A percentile compares a stretch with the other conserved stretches of the same genome.
Evolutionary conservation across 768 basidiomycete genomes (phyloP).

Genomic region (Lanmaoa rubissima): DNA sequence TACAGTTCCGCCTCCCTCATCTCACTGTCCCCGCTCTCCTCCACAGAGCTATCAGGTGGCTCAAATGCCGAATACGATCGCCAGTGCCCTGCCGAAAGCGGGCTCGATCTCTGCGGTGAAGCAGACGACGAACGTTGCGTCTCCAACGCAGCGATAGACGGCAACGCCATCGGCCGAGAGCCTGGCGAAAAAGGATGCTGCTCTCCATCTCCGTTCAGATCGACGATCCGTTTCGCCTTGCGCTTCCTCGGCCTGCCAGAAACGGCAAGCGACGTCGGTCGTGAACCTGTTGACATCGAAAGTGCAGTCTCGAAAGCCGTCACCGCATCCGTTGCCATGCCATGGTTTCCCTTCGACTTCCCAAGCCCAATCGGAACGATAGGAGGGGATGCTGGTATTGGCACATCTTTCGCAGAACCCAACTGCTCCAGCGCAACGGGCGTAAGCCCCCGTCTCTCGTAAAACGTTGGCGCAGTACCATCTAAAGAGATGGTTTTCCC

Average conservation of each 20-base stretch:
- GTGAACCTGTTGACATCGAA: constrained; percentile 39
- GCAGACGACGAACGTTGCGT: constrained; percentile 10
- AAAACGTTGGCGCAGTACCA: constrained; percentile 64
- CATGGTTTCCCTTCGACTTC: constrained; percentile 12
- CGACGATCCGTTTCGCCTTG: constrained; percentile 75
- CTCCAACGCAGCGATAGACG: neutral
- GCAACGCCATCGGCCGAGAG: constrained; percentile 1
- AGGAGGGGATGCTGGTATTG: constrained; percentile 57
- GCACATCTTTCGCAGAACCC: constrained; percentile 46
- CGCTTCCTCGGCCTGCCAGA: constrained; percentile 50
- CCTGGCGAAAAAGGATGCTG: constrained; percentile 34
- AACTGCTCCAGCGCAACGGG: constrained; percentile 50
- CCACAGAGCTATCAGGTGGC: constrained; percentile 31
- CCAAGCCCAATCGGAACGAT: constrained; percentile 53
- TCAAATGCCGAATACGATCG: constrained; percentile 51
- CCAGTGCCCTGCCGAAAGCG: constrained; percentile 15
- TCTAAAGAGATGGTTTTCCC: constrained; percentile 78
- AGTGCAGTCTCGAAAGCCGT: constrained; percentile 20
- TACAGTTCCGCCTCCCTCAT: constrained; percentile 65
- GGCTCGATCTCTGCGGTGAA: constrained; percentile 20
- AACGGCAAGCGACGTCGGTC: constrained; percentile 44
- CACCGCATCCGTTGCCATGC: constrained; percentile 22
- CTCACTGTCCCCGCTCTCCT: constrained; percentile 23
- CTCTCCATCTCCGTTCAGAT: constrained; percentile 55
- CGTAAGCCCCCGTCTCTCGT: constrained; percentile 63